These are phyloP conservation scores for Lyophyllum atratum DNA, from an alignment of 768 basidiomycete genomes.

Conservation along the genomic window DNA sequence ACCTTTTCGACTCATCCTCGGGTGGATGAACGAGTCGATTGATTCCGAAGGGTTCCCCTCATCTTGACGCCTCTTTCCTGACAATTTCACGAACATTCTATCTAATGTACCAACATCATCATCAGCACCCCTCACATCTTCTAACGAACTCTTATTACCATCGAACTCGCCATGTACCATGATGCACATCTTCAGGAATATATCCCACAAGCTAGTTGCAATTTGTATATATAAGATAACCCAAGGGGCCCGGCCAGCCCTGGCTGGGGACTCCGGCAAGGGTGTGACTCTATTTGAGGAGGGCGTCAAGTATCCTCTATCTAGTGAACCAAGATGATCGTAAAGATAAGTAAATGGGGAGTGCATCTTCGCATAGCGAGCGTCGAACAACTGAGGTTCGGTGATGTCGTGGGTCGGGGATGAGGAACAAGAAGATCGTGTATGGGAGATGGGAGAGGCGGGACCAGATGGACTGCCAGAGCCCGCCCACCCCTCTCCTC, in stretches of 20 bases:
- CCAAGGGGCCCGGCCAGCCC: background rate
- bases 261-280: background rate
- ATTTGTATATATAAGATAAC: background rate
- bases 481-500: constrained; percentile 7
- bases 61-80: background rate
- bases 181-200: constrained; percentile 5
- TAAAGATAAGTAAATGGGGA: background rate
- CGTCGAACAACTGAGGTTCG: constrained; percentile 8
- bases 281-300: background rate
- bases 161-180: background rate
- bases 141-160: background rate
- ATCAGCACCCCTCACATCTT: background rate
- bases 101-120: constrained; percentile 13
- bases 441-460: background rate
- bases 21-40: constrained; percentile 3
- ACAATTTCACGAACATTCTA: background rate
- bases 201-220: background rate
- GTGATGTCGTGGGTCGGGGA: constrained; percentile 2
- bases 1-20: constrained; percentile 1
- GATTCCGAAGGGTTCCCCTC: background rate
- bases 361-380: background rate
- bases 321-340: constrained; percentile 4
- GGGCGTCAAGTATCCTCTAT: background rate
- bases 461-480: constrained; percentile 9
- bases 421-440: constrained; percentile 1